Conservation (phyloP, 1,139 yeast species). For the Saccharomyces hybrid region DNA sequence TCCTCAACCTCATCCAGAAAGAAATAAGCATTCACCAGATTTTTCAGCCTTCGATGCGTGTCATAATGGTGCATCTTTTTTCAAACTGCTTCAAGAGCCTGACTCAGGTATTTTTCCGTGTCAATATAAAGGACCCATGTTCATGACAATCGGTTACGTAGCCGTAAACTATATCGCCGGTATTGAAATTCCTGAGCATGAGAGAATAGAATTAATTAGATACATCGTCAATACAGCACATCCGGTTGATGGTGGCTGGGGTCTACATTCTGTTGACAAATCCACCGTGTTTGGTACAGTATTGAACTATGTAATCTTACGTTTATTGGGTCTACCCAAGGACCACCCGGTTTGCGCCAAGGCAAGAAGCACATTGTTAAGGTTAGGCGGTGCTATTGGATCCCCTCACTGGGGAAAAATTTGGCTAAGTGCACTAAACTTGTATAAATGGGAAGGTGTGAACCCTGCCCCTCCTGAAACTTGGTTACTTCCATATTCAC, state of each 20-base stretch:
- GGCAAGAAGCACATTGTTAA: slow-evolving; percentile 63
- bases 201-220: slow-evolving; percentile 62
- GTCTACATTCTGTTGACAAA: slow-evolving; percentile 83
- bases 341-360: slow-evolving; percentile 73
- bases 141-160: slow-evolving; percentile 85
- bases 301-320: slow-evolving; percentile 68
- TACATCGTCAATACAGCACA: slow-evolving; percentile 84
- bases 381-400: slow-evolving; percentile 82
- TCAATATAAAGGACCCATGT: slow-evolving; percentile 97
- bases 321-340: slow-evolving; percentile 66
- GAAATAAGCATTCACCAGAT: slow-evolving; percentile 18
- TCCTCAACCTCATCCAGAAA: slow-evolving; percentile 36
- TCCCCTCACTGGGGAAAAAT: slow-evolving; percentile 98
- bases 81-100: slow-evolving; percentile 60
- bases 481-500: slow-evolving; percentile 74
- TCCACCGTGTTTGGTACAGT: slow-evolving; percentile 94
- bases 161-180: slow-evolving; percentile 65
- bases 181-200: slow-evolving; percentile 59
- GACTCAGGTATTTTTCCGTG: slow-evolving; percentile 78
- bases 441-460: slow-evolving; percentile 93
- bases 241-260: slow-evolving; percentile 99
- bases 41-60: slow-evolving; percentile 56
- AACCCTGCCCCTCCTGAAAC: slow-evolving; percentile 97
- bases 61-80: slow-evolving; percentile 65
- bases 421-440: slow-evolving; percentile 71